phyloP scores from a whole-genome alignment of 2,329 filamentous ascomycete genomes.

The Fusarium avenaceum region DNA sequence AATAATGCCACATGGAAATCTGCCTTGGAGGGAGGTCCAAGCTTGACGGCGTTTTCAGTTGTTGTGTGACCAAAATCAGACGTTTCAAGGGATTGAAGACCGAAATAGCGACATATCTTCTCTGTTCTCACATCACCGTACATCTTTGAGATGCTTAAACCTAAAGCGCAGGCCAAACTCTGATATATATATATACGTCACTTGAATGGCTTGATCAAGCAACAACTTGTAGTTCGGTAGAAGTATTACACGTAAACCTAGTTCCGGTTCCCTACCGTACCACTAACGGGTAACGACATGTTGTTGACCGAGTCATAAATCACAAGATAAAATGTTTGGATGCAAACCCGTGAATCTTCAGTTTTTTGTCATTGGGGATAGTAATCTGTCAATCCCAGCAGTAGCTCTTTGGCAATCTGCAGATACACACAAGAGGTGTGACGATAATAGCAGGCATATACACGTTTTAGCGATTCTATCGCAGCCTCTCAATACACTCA shows the following conservation, averaged over 20 bases:
- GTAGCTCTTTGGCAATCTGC: slow-evolving; percentile 15
- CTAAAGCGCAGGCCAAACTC: no score
- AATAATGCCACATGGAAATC: slow-evolving; percentile 32
- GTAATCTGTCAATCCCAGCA: slow-evolving; percentile 8
- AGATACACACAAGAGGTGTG: slow-evolving; percentile 39
- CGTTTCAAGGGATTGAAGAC: background rate
- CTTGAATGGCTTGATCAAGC: no score
- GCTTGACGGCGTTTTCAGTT: slow-evolving; percentile 10
- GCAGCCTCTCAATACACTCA: slow-evolving; percentile 27
- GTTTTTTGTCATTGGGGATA: slow-evolving; percentile 12
- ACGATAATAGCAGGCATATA: slow-evolving; percentile 30
- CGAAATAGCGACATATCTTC: background rate
- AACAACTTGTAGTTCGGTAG: no score
- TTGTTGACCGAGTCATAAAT: slow-evolving; percentile 2
- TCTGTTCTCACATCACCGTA: no score
- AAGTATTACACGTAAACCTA: background rate
- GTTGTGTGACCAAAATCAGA: slow-evolving; percentile 1
- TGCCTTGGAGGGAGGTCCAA: slow-evolving; percentile 32
- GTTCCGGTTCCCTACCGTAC: background rate
- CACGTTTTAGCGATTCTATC: slow-evolving; percentile 31
- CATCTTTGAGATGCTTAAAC: no score
- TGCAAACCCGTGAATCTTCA: background rate
- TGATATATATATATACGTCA: no score
- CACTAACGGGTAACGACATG: slow-evolving; percentile 4
- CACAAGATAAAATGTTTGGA: background rate